phyloP scores from a whole-genome alignment of 495 filamentous ascomycete genomes.

The Cercophora newfieldiana region DNA sequence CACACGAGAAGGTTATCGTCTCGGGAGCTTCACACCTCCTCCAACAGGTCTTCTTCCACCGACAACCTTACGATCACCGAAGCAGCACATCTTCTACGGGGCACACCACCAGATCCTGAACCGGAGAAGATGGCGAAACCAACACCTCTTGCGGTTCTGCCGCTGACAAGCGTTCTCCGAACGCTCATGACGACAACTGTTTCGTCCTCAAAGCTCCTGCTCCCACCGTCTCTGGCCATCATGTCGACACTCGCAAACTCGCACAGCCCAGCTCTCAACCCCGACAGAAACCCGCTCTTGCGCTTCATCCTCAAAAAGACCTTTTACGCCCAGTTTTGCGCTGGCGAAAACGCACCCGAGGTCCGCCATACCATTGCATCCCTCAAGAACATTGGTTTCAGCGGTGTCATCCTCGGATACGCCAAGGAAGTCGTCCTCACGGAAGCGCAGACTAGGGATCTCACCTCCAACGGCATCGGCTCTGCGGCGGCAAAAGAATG shows the following conservation, averaged over 20 bases:
- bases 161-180: slow-evolving; percentile 71
- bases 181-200: slow-evolving; percentile 76
- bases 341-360: slow-evolving; percentile 65
- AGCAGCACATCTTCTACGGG: slow-evolving; percentile 21
- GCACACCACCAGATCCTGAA: slow-evolving; percentile 15
- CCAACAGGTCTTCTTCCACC: slow-evolving; percentile 38
- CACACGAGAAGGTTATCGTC: slow-evolving; percentile 12
- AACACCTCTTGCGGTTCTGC: slow-evolving; percentile 68
- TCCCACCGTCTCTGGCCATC: slow-evolving; percentile 67
- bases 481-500: slow-evolving; percentile 42
- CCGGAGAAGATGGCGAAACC: slow-evolving; percentile 32
- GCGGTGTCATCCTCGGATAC: slow-evolving; percentile 76
- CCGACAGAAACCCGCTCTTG: slow-evolving; percentile 58
- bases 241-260: slow-evolving; percentile 72
- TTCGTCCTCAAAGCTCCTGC: slow-evolving; percentile 72
- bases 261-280: slow-evolving; percentile 57
- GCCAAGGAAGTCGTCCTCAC: slow-evolving; percentile 70
- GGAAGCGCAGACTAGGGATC: slow-evolving; percentile 46
- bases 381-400: slow-evolving; percentile 67
- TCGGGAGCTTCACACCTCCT: slow-evolving; percentile 43
- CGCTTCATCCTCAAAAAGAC: slow-evolving; percentile 66
- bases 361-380: slow-evolving; percentile 58
- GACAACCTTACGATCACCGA: slow-evolving; percentile 30
- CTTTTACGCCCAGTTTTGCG: slow-evolving; percentile 85
- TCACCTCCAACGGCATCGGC: slow-evolving; percentile 30